These are phyloP conservation scores for Leucosporidium creatinivorum DNA, from an alignment of 768 basidiomycete species.

Conservation along the genomic window DNA sequence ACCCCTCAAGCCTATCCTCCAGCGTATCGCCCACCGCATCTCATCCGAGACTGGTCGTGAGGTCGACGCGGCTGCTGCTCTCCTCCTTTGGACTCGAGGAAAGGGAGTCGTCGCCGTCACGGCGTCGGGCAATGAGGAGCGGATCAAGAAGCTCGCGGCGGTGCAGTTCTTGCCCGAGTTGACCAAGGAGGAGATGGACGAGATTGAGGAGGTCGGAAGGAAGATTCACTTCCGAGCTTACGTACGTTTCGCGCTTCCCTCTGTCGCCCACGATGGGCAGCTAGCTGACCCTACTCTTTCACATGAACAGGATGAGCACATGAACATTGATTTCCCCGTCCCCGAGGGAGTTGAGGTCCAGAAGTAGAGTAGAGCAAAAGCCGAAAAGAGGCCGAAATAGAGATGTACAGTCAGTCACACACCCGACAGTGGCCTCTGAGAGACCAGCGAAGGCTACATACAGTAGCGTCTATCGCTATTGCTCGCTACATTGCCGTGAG, in stretches of 20 bases:
- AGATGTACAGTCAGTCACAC: too few relatives aligned
- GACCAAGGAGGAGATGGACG: conserved; percentile 39
- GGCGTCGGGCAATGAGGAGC: conserved; percentile 30
- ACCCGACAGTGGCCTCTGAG: too few relatives aligned
- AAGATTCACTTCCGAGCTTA: conserved; percentile 40
- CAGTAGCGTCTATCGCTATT: too few relatives aligned
- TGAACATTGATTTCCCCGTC: conserved; percentile 39
- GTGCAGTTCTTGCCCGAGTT: conserved; percentile 33
- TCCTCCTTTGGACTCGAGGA: conserved; percentile 39
- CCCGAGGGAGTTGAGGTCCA: conserved; percentile 23
- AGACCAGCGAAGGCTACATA: too few relatives aligned
- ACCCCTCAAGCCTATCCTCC: conserved; percentile 38
- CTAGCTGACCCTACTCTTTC: too few relatives aligned
- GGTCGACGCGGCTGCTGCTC: conserved; percentile 34
- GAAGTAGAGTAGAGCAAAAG: too few relatives aligned
- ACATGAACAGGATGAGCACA: conserved; percentile 36
- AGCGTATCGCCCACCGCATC: conserved; percentile 35
- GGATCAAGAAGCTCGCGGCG: conserved; percentile 36
- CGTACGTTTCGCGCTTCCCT: conserved; percentile 17
- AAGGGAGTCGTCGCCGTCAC: conserved; percentile 39
- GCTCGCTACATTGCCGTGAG: too few relatives aligned
- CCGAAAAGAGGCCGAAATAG: too few relatives aligned
- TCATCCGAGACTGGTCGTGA: conserved; percentile 32
- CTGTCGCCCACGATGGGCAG: neutral
- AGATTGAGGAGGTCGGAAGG: conserved; percentile 40